A percentile compares a stretch with the other conserved stretches of the same genome.
These are phyloP conservation scores for Neurospora hispaniola DNA, from an alignment of 495 filamentous ascomycete genomes.

Conservation along the genomic window DNA sequence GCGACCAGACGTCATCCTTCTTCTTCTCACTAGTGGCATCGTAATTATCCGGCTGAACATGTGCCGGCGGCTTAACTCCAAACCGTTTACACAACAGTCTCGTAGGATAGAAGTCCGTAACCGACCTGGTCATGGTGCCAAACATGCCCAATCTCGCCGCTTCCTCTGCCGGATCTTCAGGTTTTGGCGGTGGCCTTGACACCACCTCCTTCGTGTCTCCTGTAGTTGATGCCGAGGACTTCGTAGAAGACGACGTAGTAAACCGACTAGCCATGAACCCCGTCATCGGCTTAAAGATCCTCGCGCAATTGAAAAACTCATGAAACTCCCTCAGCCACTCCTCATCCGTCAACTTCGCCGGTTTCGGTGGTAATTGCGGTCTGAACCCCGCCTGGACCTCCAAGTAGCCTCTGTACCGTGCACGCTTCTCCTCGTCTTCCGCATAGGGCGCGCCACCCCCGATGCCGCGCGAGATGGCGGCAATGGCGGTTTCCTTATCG, in stretches of 20 bases:
- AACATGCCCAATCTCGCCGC: conserved; percentile 93
- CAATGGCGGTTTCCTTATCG: conserved; percentile 60
- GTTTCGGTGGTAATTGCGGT: conserved; percentile 44
- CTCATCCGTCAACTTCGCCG: conserved; percentile 44
- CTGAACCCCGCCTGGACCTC: conserved; percentile 63
- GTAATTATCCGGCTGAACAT: conserved; percentile 53
- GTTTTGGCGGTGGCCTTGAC: conserved; percentile 47
- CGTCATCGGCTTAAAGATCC: conserved; percentile 87
- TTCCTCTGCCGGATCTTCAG: conserved; percentile 68
- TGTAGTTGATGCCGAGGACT: conserved; percentile 30
- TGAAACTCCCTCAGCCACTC: conserved; percentile 73
- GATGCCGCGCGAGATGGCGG: conserved; percentile 63
- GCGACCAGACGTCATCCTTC: conserved; percentile 26
- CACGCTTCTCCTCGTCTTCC: conserved; percentile 67
- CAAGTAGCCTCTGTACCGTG: conserved; percentile 70
- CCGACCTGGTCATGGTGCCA: conserved; percentile 69
- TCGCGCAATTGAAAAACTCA: conserved; percentile 81
- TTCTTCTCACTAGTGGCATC: conserved; percentile 22
- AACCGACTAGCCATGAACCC: conserved; percentile 89
- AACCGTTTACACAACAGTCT: conserved; percentile 88
- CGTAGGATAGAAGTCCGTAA: conserved; percentile 66
- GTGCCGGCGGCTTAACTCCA: conserved; percentile 64
- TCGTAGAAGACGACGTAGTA: conserved; percentile 35
- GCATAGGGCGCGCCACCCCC: conserved; percentile 76
- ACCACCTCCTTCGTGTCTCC: conserved; percentile 34